Evolutionary conservation across 78 protist species (phyloP).

Genomic region (Paulinella micropora): DNA sequence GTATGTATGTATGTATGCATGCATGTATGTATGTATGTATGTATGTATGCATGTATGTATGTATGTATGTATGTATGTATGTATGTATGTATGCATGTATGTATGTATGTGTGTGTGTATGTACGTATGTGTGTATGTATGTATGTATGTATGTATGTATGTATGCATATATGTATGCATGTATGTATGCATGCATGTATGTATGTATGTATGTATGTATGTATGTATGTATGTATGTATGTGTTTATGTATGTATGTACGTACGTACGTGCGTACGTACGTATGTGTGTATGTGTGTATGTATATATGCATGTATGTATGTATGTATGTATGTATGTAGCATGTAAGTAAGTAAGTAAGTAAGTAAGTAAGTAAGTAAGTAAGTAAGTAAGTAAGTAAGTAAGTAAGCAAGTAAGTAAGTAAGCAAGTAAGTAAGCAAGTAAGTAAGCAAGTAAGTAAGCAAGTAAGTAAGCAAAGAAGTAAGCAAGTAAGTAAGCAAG

Average conservation of each 20-base stretch:
- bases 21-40: not conserved
- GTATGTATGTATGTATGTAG: not conserved
- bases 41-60: not conserved
- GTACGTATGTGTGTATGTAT: not conserved
- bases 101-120: not conserved
- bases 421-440: not conserved
- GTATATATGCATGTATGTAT: not conserved
- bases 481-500: not conserved
- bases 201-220: not conserved
- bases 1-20: not conserved
- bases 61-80: not conserved
- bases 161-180: not conserved
- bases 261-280: not conserved
- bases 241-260: not conserved
- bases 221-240: not conserved
- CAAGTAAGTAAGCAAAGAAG: not conserved
- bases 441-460: not conserved
- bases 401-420: not conserved
- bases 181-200: not conserved
- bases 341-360: not conserved
- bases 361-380: not conserved
- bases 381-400: not conserved
- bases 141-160: not conserved
- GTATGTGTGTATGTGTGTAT: not conserved
- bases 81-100: not conserved